Conservation (phyloP, 2,329 filamentous ascomycete genomes). For the Sporothrix curviconia region DNA sequence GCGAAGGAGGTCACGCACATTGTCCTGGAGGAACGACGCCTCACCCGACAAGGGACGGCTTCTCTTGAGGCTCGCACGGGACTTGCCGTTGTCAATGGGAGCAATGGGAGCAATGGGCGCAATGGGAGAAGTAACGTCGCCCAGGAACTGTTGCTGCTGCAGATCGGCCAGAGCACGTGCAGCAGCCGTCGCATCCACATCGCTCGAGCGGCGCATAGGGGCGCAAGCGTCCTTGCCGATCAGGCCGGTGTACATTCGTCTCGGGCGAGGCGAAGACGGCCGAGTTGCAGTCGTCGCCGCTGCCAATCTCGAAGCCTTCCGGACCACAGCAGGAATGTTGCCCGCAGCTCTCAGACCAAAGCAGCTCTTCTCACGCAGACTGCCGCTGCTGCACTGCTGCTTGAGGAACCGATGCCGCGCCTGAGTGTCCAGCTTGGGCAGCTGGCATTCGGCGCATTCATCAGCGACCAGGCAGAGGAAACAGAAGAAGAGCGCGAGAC, state of each 20-base stretch:
- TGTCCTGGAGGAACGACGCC: constrained; percentile 52
- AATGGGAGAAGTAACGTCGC: constrained; percentile 24
- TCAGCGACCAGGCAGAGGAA: constrained; percentile 55
- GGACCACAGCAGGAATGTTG: constrained; percentile 44
- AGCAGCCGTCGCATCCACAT: constrained; percentile 51
- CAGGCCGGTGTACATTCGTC: constrained; percentile 43
- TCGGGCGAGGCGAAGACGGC: constrained; percentile 50
- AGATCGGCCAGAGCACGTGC: constrained; percentile 55
- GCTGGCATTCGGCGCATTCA: constrained; percentile 47
- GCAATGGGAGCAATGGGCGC: background rate
- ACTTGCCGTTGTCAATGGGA: constrained; percentile 19
- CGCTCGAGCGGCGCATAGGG: constrained; percentile 36
- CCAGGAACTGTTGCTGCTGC: constrained; percentile 42
- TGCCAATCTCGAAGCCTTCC: constrained; percentile 44
- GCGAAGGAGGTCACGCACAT: constrained; percentile 57
- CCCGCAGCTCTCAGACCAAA: constrained; percentile 41
- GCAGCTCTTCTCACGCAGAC: constrained; percentile 33
- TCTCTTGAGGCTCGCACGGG: constrained; percentile 47
- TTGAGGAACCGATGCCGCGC: constrained; percentile 59
- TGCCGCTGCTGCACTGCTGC: constrained; percentile 36
- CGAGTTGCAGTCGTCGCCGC: constrained; percentile 21
- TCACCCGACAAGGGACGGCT: constrained; percentile 54
- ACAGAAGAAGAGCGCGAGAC: constrained; percentile 59
- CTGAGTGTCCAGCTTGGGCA: constrained; percentile 48
- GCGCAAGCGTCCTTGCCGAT: constrained; percentile 43